Base-by-base conservation (phyloP, 1,284 basidiomycete genomes). In the Neonothopanus nambi region DNA sequence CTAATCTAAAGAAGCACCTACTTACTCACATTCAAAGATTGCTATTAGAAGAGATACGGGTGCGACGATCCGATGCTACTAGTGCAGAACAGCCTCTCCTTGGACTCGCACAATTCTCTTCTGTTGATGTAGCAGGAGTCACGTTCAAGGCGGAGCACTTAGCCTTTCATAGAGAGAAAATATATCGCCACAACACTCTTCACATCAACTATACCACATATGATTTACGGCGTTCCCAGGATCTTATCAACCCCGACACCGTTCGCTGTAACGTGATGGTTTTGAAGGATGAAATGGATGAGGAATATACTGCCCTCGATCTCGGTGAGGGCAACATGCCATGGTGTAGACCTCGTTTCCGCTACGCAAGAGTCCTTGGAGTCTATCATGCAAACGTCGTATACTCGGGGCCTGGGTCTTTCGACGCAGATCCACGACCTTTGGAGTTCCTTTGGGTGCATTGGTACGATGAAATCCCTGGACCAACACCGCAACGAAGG, bases 291-390 rank as follows among this genome's bases (percentile, higher is more conserved):
- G 43, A 26, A 36, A 20, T 36, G 6, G 28, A 15, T 17, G 39
- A 40, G 7, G 18, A 21, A n/a, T n/a, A n/a, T n/a, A n/a, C n/a
- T n/a, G n/a, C n/a, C n/a, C n/a, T n/a, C n/a, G n/a, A n/a, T n/a
- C n/a, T n/a, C n/a, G n/a, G n/a, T n/a, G n/a, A n/a, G n/a, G n/a
- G n/a, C n/a, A n/a, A n/a, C n/a, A n/a, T n/a, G n/a, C n/a, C n/a
- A n/a, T n/a, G n/a, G n/a, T n/a, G n/a, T n/a, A n/a, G n/a, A 5
- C 59, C 62, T 48, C 66, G 63, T 2, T 72, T 62, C 54, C 59
- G 50, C 51, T 73, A 72, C 57, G 28, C 46, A 7, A 28, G 33
- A 12, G 21, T 48, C 18, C 18, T 48, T 18, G 46, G 46, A 4
- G n/a, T 36, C 4, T 48, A 20, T 48, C 46, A 48, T 23, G 63